Base-by-base conservation (phyloP, 1,284 basidiomycete genomes). In the Trametes sp. region DNA sequence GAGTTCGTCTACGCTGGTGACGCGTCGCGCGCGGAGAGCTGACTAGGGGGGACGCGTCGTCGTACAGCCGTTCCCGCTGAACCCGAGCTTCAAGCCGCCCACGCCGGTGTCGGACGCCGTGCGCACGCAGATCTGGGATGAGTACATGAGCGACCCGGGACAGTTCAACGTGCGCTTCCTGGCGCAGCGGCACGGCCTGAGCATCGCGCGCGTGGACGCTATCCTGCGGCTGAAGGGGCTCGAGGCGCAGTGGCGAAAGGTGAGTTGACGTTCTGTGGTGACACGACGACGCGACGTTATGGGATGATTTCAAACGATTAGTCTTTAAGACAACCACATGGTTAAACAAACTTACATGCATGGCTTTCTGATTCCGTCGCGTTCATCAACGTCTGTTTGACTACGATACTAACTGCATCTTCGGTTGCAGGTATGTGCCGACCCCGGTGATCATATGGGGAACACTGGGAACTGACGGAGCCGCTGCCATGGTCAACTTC, bases 221-320 rank as follows among this genome's bases (percentile, higher is more conserved):
- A 90, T 94, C 59, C 76, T 95, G 49, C 82, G 91, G 45, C 76
- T 95, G 69, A 94, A 95, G 73, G 88, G 89, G 35, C 78, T 93
- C 65, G 92, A 95, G 74, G 74, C 78, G 46, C 79, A 82, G 53
- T 92, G 87, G 88, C 75, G 79, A 70, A 84, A 91, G 86, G 91
- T 92, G 72, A 73, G 89, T 82, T 28, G 59, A 16, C 52, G 23
- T 54, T 70, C 21, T 48, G 56, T 38, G 65, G 59, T 60, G 54
- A 67, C 60, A 65, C 31, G 21, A 21, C 21, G 60, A 35, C 55
- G 69, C 62, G 57, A 53, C 60, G 63, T 65, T 61, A 48, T 61
- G 70, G 82, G 90, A 92, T 91, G 90, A 84, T 77, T 80, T 69
- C 38, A 82, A 83, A 84, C 88, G 90, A 92, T 93, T 93, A 92